Evolutionary conservation across 371 early-diverging fungal genomes (phyloP).

Genomic region (Quaeritorhiza haematococci): DNA sequence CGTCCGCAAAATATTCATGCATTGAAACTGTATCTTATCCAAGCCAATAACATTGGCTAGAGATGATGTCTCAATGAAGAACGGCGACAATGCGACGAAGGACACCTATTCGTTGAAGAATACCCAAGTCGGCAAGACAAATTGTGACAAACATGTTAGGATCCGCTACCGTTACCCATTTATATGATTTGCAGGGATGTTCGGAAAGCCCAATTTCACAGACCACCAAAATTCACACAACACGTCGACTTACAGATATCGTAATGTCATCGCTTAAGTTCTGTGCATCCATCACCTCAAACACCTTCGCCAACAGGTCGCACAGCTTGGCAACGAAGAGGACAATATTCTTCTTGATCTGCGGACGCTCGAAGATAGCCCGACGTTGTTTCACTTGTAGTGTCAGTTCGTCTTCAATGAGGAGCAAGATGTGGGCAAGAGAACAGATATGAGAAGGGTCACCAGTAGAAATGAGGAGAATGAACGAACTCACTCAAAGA

Average conservation of each 20-base stretch:
- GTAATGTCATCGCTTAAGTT: constrained; percentile 4
- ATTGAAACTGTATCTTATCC: constrained; percentile 16
- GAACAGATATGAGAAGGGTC: too few species aligned
- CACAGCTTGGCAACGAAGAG: constrained; percentile 1
- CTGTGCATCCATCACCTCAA: not conserved
- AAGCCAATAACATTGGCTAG: constrained; percentile 12
- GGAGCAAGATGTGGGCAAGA: too few species aligned
- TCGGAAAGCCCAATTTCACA: not conserved
- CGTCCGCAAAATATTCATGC: constrained; percentile 14
- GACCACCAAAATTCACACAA: not conserved
- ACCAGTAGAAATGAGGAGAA: too few species aligned
- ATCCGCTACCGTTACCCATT: not conserved
- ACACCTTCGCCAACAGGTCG: constrained; percentile 5
- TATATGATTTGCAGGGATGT: too few species aligned
- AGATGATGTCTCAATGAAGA: constrained; percentile 16
- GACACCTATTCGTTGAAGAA: constrained; percentile 4
- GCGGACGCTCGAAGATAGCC: not conserved
- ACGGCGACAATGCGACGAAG: constrained; percentile 7
- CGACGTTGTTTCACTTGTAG: not conserved
- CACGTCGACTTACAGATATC: constrained; percentile 4
- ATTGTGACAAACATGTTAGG: constrained; percentile 7
- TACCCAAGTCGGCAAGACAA: constrained; percentile 2
- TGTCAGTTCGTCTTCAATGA: constrained; percentile 5
- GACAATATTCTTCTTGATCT: not conserved
- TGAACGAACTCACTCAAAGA: too few species aligned